Evolutionary conservation across 768 basidiomycete genomes (phyloP).

Genomic region (Amanita inopinata): DNA sequence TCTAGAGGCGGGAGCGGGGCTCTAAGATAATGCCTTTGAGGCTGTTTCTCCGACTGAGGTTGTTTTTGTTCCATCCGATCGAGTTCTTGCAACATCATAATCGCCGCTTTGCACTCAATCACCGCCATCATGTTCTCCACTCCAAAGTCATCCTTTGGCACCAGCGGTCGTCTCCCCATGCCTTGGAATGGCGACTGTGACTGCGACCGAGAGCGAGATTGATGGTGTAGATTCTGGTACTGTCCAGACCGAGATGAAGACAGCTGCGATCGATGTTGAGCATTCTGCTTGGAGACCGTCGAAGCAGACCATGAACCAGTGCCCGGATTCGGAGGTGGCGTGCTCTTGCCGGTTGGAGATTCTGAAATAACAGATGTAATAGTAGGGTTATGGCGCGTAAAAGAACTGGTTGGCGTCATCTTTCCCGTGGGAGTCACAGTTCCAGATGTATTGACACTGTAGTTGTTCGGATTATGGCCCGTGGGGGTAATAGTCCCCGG

Average conservation of each 20-base stretch:
- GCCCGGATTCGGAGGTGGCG: neutral
- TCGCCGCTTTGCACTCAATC: constrained; percentile 55
- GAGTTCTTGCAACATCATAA: constrained; percentile 4
- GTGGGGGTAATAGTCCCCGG: constrained; percentile 9
- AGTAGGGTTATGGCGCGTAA: constrained; percentile 49
- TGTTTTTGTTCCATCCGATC: constrained; percentile 24
- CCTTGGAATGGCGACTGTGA: constrained; percentile 22
- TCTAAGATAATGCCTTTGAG: neutral
- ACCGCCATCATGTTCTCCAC: constrained; percentile 80
- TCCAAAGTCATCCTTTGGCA: constrained; percentile 81
- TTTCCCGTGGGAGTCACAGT: constrained; percentile 1
- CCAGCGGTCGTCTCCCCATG: constrained; percentile 34
- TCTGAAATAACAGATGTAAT: constrained; percentile 71
- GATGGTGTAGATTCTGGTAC: constrained; percentile 12
- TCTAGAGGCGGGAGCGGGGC: constrained; percentile 28
- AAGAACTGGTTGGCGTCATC: constrained; percentile 12
- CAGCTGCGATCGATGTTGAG: neutral
- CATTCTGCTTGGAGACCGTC: constrained; percentile 2
- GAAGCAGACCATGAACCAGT: no score
- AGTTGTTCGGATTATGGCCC: constrained; percentile 11
- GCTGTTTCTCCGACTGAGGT: constrained; percentile 7
- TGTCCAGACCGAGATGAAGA: constrained; percentile 1
- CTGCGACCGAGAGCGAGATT: neutral
- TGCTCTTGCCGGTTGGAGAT: constrained; percentile 29
- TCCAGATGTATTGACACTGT: constrained; percentile 12